phyloP scores from a whole-genome alignment of 129 eudicot genomes.

The Pittosporum tobira region DNA sequence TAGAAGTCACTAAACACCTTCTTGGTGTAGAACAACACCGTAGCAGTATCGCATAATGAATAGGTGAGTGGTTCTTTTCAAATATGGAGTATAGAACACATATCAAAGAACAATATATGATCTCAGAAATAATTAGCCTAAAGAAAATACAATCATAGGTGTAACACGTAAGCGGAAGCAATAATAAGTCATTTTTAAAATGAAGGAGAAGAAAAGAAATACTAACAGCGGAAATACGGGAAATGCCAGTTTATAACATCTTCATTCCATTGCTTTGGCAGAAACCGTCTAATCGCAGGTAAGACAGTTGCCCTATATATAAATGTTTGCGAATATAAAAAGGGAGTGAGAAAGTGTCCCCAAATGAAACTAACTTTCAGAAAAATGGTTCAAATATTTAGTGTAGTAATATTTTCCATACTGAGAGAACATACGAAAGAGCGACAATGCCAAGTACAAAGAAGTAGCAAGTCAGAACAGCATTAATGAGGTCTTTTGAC shows the following conservation, averaged over 20 bases:
- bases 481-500: constrained; percentile 91
- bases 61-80: too few relatives aligned
- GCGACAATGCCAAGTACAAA: constrained; percentile 87
- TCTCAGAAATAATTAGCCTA: background rate
- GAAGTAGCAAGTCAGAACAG: constrained; percentile 83
- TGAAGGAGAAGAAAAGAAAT: background rate
- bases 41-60: too few relatives aligned
- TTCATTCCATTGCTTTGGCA: constrained; percentile 85
- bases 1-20: background rate
- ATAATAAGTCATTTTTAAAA: background rate
- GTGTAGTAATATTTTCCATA: constrained; percentile 19
- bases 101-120: too few relatives aligned
- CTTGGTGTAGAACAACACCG: too few relatives aligned
- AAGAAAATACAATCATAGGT: background rate
- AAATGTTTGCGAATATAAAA: background rate
- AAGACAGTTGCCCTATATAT: constrained; percentile 75
- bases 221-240: constrained; percentile 69
- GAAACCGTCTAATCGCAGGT: constrained; percentile 70
- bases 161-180: background rate
- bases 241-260: constrained; percentile 68
- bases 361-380: constrained; percentile 5
- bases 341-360: background rate
- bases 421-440: constrained; percentile 62
- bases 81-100: too few relatives aligned
- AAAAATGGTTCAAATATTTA: constrained; percentile 1